Base-by-base conservation (phyloP, 2,329 filamentous ascomycete genomes). In the Colletotrichum magnum region DNA sequence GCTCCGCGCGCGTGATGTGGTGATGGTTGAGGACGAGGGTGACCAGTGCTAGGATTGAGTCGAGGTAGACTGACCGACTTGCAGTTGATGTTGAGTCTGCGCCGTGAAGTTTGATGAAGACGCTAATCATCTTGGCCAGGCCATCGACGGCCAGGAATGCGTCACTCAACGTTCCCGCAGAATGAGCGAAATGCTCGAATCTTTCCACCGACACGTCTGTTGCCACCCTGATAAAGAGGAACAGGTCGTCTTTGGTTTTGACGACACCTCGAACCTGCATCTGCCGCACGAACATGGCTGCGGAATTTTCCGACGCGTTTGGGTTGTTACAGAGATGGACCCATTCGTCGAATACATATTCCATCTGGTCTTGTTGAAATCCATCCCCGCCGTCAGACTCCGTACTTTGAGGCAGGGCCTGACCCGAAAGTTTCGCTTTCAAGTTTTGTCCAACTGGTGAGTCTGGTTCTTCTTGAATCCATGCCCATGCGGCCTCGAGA, bases 311-410 rank as follows among this genome's bases (percentile, higher is more conserved):
- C 4, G 92, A 90, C 4, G 92, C 89, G 73, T 91, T 90, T n/a
- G 90, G 88, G 74, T 94, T 93, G 79, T 92, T 92, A 82, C 88
- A 92, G 7, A 98, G 87, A 69, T 92, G 90, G 32, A 95, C 89
- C 96, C 96, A 99, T 82, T 99, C 96, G 51, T 95, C 94, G 76
- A 99, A 98, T 21, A 98, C 88, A 77, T 99, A 98, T 74, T 97
- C 94, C 81, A 97, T 90, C 78, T 98, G 94, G 71, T 97, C 94
- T 71, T 91, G 89, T 73, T 91, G 91, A 4, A 64, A 16, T 9
- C 43, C 36, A 7, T 15, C 52, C 18, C 53, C 64, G 26, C 24
- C 15, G 39, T 62, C 64, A 16, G 36, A 51, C 10, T 48, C 57
- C 26, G 32, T 41, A 26, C 18, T 32, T 39, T 88, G 85, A 47